Conservation (phyloP, 768 basidiomycete genomes). For the Rhodotorula babjevae region DNA sequence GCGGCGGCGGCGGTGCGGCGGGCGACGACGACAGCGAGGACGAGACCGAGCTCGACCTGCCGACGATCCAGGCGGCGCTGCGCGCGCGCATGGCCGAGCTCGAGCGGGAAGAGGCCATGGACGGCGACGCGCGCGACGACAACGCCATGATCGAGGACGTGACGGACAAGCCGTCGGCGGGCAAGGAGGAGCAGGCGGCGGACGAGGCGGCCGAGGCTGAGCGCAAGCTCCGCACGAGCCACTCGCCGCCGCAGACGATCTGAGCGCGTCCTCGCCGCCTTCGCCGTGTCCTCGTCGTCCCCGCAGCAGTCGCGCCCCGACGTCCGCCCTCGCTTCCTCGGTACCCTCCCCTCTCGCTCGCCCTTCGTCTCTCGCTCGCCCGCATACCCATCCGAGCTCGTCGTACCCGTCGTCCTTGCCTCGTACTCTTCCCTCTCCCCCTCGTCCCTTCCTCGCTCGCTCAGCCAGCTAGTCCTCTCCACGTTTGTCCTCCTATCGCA, state of each 20-base stretch:
- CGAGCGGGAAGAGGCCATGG: slow-evolving; percentile 50
- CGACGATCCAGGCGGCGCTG: slow-evolving; percentile 39
- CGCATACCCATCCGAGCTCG: neutral
- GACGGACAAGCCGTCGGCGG: neutral
- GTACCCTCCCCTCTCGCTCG: neutral
- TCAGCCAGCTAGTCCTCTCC: neutral
- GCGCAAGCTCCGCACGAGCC: neutral
- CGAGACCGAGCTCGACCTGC: slow-evolving; percentile 36
- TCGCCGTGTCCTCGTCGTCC: too few species aligned
- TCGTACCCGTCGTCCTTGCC: neutral
- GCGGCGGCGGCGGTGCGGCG: neutral
- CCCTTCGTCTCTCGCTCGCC: neutral
- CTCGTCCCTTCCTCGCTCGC: neutral
- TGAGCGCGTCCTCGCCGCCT: neutral
- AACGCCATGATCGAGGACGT: slow-evolving; percentile 1
- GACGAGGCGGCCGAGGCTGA: neutral
- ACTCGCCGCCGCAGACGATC: neutral
- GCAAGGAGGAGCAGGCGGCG: too few species aligned
- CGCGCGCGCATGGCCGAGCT: slow-evolving; percentile 52
- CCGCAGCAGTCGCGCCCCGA: too few species aligned
- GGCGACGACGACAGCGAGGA: slow-evolving; percentile 38
- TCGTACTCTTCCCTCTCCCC: neutral
- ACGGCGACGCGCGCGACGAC: slow-evolving; percentile 44
- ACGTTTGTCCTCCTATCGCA: neutral
- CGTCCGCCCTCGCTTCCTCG: too few species aligned